A percentile compares a stretch with the other conserved stretches of the same genome.
Evolutionary conservation across 2,329 filamentous ascomycete genomes (phyloP).

Genomic region (Alternaria ethzedia): DNA sequence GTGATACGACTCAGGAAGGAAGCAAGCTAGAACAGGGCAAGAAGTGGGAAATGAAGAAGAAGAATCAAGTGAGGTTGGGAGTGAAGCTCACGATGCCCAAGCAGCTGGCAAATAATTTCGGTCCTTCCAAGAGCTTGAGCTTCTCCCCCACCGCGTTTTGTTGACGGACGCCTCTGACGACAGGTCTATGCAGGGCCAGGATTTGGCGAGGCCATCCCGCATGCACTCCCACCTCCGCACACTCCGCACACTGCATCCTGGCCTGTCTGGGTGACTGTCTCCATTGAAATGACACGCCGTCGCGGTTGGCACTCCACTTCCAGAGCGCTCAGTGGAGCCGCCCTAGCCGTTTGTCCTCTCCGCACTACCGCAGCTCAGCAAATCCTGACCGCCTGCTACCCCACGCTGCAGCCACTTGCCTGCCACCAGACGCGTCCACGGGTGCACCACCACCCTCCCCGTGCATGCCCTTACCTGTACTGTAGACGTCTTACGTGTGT

Average conservation of each 20-base stretch:
- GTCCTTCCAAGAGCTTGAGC: conserved; percentile 22
- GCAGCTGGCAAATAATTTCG: conserved; percentile 10
- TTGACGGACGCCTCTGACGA: conserved; percentile 32
- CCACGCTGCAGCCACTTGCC: conserved; percentile 4
- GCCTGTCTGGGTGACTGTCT: conserved; percentile 14
- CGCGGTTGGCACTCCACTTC: conserved; percentile 17
- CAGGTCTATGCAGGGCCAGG: conserved; percentile 27
- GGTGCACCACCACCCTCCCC: background rate
- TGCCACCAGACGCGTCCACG: background rate
- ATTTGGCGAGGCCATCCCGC: conserved; percentile 23
- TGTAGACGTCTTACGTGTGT: background rate
- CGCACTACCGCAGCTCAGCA: conserved; percentile 12
- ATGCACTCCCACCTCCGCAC: conserved; percentile 13
- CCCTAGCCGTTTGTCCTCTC: conserved; percentile 5
- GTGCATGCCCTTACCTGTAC: background rate
- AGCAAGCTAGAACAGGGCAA: conserved; percentile 18
- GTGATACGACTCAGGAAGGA: conserved; percentile 5
- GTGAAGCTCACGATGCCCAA: conserved; percentile 14
- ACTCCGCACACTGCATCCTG: conserved; percentile 11
- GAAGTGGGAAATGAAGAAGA: background rate
- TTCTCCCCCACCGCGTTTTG: conserved; percentile 24
- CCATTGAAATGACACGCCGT: conserved; percentile 31
- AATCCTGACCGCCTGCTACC: conserved; percentile 13
- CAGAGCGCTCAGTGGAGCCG: conserved; percentile 22
- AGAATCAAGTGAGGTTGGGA: conserved; percentile 5